Evolutionary conservation across 1,284 basidiomycete species (phyloP).

Genomic region (Trametes polyzona): DNA sequence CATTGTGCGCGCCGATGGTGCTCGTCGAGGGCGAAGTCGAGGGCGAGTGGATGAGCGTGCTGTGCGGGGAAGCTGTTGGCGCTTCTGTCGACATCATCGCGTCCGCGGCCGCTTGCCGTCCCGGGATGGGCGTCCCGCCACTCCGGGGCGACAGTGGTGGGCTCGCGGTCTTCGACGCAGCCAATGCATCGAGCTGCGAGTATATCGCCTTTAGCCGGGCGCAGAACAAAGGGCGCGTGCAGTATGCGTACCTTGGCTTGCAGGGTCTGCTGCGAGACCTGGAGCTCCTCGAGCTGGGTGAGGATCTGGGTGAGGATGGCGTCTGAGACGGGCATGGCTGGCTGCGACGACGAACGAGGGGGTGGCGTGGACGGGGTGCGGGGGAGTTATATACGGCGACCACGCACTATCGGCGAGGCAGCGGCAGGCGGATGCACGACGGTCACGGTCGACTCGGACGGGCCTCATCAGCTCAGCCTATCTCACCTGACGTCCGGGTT

Average conservation of each 20-base stretch:
- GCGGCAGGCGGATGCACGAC: slow-evolving; percentile 6
- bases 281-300: slow-evolving; percentile 66
- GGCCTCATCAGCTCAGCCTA: slow-evolving; percentile 20
- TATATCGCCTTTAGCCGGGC: not conserved
- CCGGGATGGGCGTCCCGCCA: slow-evolving; percentile 31
- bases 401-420: slow-evolving; percentile 29
- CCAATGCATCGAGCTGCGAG: slow-evolving; percentile 44
- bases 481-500: slow-evolving; percentile 28
- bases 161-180: slow-evolving; percentile 28
- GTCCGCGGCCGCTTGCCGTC: slow-evolving; percentile 22
- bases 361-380: not conserved
- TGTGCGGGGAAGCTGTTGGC: slow-evolving; percentile 30
- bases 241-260: slow-evolving; percentile 66
- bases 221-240: not conserved
- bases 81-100: slow-evolving; percentile 25
- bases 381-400: slow-evolving; percentile 16
- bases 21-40: slow-evolving; percentile 31
- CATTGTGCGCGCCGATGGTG: slow-evolving; percentile 26
- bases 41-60: slow-evolving; percentile 23
- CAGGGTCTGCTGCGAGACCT: slow-evolving; percentile 72
- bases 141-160: slow-evolving; percentile 31
- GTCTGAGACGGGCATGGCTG: slow-evolving; percentile 55
- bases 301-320: slow-evolving; percentile 75
- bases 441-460: not conserved
- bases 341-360: not conserved